Conservation (phyloP, 179 eudicot genomes). For the Carnegiea gigantea region DNA sequence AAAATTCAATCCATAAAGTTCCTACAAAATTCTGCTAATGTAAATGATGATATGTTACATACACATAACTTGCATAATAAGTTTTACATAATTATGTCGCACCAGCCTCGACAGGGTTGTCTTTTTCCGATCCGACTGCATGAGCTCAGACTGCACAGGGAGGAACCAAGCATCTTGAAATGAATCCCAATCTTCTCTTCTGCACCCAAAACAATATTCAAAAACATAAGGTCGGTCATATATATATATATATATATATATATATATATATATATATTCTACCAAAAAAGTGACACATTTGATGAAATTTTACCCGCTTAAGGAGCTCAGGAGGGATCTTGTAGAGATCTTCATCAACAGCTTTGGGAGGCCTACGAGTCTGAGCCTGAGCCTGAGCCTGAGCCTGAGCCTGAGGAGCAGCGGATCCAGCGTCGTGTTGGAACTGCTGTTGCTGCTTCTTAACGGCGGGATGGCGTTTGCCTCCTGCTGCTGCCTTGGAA, state of each 20-base stretch:
- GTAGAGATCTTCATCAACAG: slow-evolving; percentile 91
- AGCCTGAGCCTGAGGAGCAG: not conserved
- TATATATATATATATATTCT: no score
- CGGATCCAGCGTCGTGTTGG: slow-evolving; percentile 24
- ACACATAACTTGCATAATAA: not conserved
- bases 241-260: no score
- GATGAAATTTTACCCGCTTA: slow-evolving; percentile 37
- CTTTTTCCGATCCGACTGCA: not conserved
- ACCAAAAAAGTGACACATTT: no score
- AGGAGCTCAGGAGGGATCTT: slow-evolving; percentile 85
- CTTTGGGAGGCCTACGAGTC: slow-evolving; percentile 44
- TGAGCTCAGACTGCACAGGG: slow-evolving; percentile 44
- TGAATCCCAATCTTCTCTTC: slow-evolving; percentile 60
- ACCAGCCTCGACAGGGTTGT: not conserved
- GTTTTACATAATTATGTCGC: not conserved
- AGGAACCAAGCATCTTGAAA: slow-evolving; percentile 63
- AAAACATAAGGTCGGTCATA: not conserved
- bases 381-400: not conserved
- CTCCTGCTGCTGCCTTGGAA: slow-evolving; percentile 4
- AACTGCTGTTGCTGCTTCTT: slow-evolving; percentile 32
- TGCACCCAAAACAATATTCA: slow-evolving; percentile 27
- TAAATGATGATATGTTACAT: not conserved
- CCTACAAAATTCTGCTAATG: not conserved
- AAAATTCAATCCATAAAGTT: not conserved
- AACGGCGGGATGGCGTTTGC: slow-evolving; percentile 20